Evolutionary conservation across 176 grass and related monocot genomes (phyloP), one percentile per base, ranked within the genome.

Genomic region (Eremochloa ophiuroides): DNA sequence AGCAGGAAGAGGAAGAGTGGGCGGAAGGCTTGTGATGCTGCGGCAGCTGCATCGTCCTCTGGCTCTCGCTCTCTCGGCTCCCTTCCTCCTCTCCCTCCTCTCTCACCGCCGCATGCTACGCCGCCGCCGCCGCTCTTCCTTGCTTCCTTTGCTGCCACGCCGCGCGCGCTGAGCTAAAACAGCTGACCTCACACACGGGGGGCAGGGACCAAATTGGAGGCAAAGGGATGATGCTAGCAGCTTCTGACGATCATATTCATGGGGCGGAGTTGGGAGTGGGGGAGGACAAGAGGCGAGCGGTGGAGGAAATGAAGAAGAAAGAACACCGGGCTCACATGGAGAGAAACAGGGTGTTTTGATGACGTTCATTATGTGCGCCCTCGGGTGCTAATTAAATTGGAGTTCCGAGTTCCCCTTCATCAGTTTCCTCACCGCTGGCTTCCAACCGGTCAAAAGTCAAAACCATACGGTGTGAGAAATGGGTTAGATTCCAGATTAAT

Each of bases 21-120:
- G 43, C 42, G 28, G 78, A 18, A 1, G 82, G 87, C 78, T 82
- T 89, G 66, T 86, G 83, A 60, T 85, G 83, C 83, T 77, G 88
- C 79, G 47, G 83, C 78, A 65, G 79, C 83, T 77, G 83, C 88
- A 85, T 85, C 82, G 37, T 89, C 41, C 38, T 73, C 50, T 12
- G 1, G 38, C 35, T 9, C 50, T 22, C 44, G 53, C 42, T 67
- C 23, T 10, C 75, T 61, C 71, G 62, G 66, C 66, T 73, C 80
- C 74, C 80, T 77, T 55, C 11, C 65, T 70, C 43, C 39, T 77
- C 26, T 9, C 30, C 35, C 20, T 13, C 39, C 17, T n/a, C 30
- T 23, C 80, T 82, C 68, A 82, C 26, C 26, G 67, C 51, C 26
- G 80, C 80, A 82, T 82, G 68, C 80, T 82, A 38, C 29, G 47